Conservation (phyloP, 306 rosid species). For the Coriaria nepalensis region DNA sequence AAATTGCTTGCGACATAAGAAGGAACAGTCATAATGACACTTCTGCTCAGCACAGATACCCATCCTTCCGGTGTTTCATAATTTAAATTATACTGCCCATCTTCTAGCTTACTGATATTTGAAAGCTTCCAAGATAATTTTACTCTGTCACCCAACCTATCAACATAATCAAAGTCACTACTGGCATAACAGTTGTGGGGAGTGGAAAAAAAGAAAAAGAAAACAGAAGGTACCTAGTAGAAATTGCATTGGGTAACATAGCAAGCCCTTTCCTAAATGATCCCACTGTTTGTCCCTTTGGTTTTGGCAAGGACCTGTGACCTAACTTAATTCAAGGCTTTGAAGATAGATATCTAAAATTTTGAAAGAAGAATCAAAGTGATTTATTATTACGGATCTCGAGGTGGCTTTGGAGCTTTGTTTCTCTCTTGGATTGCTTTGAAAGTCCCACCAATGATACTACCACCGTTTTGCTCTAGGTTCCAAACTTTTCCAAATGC, state of each 20-base stretch:
- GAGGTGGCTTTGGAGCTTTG: constrained; percentile 46
- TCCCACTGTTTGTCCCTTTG: constrained; percentile 95
- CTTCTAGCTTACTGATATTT: constrained; percentile 52
- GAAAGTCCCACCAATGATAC: constrained; percentile 91
- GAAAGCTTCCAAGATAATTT: constrained; percentile 90
- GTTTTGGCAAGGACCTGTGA: constrained; percentile 79
- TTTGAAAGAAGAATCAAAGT: constrained; percentile 14
- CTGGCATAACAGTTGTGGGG: constrained; percentile 5
- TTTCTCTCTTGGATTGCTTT: constrained; percentile 82
- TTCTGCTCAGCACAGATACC: constrained; percentile 53
- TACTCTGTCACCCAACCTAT: constrained; percentile 74
- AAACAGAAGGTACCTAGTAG: constrained; percentile 38
- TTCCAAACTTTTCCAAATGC: constrained; percentile 97
- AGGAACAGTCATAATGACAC: constrained; percentile 86
- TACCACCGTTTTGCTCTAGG: constrained; percentile 86
- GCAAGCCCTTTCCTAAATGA: constrained; percentile 85
- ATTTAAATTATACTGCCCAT: constrained; percentile 57
- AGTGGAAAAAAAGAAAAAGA: not conserved
- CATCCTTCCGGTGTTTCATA: constrained; percentile 87
- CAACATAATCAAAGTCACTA: constrained; percentile 15
- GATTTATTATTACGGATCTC: constrained; percentile 57
- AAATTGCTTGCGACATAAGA: constrained; percentile 68
- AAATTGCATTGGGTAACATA: constrained; percentile 84
- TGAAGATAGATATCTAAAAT: constrained; percentile 4
- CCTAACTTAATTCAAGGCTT: constrained; percentile 25